These are phyloP conservation scores for Penicillium hesseltinei DNA, from an alignment of 2,329 filamentous ascomycete genomes.

Conservation along the genomic window DNA sequence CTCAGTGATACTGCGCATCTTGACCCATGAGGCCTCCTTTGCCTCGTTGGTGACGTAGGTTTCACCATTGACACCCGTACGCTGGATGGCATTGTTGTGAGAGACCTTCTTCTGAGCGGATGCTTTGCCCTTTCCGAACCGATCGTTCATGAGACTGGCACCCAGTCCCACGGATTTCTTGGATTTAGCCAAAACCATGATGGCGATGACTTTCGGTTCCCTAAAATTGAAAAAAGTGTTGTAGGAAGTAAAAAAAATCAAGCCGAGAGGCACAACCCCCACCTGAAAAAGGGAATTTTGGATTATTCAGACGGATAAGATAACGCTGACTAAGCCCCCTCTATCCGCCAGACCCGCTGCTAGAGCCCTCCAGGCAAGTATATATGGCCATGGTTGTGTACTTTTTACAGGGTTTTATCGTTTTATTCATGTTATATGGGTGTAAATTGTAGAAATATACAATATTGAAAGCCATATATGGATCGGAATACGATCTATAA, in stretches of 20 bases:
- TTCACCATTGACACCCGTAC: conserved; percentile 71
- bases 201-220: conserved; percentile 24
- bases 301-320: conserved; percentile 34
- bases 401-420: not conserved
- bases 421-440: not conserved
- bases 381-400: not conserved
- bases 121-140: conserved; percentile 91
- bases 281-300: conserved; percentile 29
- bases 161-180: conserved; percentile 94
- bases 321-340: conserved; percentile 27
- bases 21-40: conserved; percentile 93
- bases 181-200: conserved; percentile 80
- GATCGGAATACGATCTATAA: not conserved
- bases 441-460: not conserved
- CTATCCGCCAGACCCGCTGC: not conserved
- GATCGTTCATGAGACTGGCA: conserved; percentile 97
- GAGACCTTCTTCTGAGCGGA: conserved; percentile 73
- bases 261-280: conserved; percentile 20
- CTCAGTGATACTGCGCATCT: conserved; percentile 98
- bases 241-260: conserved; percentile 16
- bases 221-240: conserved; percentile 12
- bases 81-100: conserved; percentile 64
- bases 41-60: conserved; percentile 88
- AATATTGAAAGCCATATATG: too few species aligned
- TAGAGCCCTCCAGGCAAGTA: not conserved